Evolutionary conservation across 148 eudicot genomes (phyloP).

Genomic region (Nepenthes mirabilis): DNA sequence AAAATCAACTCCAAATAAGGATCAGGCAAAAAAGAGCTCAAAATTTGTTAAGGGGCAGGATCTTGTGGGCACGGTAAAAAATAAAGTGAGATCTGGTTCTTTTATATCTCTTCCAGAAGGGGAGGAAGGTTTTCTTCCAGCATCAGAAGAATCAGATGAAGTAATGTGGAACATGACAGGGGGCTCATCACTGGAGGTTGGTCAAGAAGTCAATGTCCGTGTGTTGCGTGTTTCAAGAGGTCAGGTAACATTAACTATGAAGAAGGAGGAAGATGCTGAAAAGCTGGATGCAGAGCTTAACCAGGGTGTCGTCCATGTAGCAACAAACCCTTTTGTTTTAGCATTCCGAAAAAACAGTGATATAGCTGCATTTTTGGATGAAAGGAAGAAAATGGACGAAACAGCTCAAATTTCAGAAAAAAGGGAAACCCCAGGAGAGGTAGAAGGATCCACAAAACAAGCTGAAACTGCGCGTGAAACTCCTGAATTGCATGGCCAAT

Average conservation of each 20-base stretch:
- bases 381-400: constrained; percentile 37
- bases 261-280: constrained; percentile 45
- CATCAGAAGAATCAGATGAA: constrained; percentile 63
- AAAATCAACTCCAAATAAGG: constrained; percentile 26
- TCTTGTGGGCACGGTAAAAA: constrained; percentile 79
- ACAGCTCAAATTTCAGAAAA: constrained; percentile 9
- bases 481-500: constrained; percentile 2
- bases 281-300: constrained; percentile 31
- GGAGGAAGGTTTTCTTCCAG: constrained; percentile 85
- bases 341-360: constrained; percentile 74
- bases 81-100: constrained; percentile 59
- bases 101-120: constrained; percentile 82
- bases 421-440: constrained; percentile 4
- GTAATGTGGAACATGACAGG: constrained; percentile 54
- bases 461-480: constrained; percentile 9
- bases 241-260: constrained; percentile 68
- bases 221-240: constrained; percentile 69
- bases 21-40: constrained; percentile 37
- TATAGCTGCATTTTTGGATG: constrained; percentile 72
- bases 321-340: constrained; percentile 69
- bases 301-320: constrained; percentile 36
- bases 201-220: constrained; percentile 80
- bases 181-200: constrained; percentile 56
- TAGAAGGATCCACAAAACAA: constrained; percentile 5
- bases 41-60: constrained; percentile 80